Percentiles rank a stretch among this genome's conserved stretches.
Evolutionary conservation across 2,329 filamentous ascomycete species (phyloP).

Genomic region (Colletotrichum tofieldiae): DNA sequence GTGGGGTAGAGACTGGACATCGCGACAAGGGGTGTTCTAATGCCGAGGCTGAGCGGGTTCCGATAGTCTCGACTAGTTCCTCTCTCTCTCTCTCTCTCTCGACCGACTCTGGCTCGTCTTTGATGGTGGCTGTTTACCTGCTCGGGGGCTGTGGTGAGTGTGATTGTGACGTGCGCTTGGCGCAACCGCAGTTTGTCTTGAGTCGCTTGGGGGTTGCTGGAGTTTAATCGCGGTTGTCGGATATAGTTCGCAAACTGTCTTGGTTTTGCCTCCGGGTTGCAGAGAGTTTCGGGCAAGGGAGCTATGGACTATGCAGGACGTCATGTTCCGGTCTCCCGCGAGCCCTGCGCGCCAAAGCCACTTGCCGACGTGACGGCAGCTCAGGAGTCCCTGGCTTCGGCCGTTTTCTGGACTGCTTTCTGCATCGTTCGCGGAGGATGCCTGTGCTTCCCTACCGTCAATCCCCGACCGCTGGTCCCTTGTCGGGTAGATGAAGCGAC

Average conservation of each 20-base stretch:
- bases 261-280: not conserved
- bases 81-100: not conserved
- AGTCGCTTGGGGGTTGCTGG: not conserved
- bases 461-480: conserved; percentile 4
- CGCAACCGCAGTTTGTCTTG: conserved; percentile 2
- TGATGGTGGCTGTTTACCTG: not conserved
- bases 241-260: not conserved
- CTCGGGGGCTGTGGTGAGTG: not conserved
- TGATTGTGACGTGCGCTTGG: not conserved
- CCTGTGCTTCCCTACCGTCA: not conserved
- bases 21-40: not conserved
- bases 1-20: conserved; percentile 21
- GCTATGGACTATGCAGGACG: not conserved
- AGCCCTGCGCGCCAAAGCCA: not conserved
- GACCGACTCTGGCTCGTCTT: not conserved
- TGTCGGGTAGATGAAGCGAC: conserved; percentile 27
- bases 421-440: not conserved
- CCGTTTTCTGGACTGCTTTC: not conserved
- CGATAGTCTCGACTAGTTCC: conserved; percentile 14
- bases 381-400: not conserved
- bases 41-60: conserved; percentile 28
- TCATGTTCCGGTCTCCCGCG: not conserved
- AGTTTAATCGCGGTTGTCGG: conserved; percentile 10
- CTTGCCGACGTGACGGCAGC: not conserved
- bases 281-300: conserved; percentile 4